phyloP scores from a whole-genome alignment of 1,284 basidiomycete species.

The Blastosporella zonata region DNA sequence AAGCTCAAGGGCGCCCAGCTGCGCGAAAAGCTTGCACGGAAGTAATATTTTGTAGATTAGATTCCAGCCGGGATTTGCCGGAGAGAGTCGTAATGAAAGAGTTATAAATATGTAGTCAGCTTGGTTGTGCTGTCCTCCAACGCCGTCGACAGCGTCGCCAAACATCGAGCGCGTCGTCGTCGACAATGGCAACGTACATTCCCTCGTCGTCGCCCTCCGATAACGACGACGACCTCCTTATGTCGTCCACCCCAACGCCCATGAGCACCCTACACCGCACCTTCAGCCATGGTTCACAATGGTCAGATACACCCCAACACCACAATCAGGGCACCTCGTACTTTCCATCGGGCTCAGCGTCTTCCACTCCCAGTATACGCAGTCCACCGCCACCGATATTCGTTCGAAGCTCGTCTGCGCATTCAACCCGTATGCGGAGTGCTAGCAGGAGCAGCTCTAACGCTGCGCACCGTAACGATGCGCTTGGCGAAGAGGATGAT shows the following conservation, averaged over 20 bases:
- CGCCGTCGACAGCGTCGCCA: slow-evolving; percentile 10
- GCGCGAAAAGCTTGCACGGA: slow-evolving; percentile 62
- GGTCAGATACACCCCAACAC: slow-evolving; percentile 59
- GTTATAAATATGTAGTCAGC: slow-evolving; percentile 11
- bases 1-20: slow-evolving; percentile 72
- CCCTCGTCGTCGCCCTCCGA: slow-evolving; percentile 21
- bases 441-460: slow-evolving; percentile 58
- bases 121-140: slow-evolving; percentile 6
- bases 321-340: slow-evolving; percentile 69
- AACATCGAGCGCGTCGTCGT: slow-evolving; percentile 7
- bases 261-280: slow-evolving; percentile 44
- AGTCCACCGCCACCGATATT: slow-evolving; percentile 37
- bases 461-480: slow-evolving; percentile 45
- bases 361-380: slow-evolving; percentile 34
- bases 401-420: slow-evolving; percentile 46
- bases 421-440: slow-evolving; percentile 52
- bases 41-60: slow-evolving; percentile 35
- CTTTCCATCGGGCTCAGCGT: slow-evolving; percentile 37
- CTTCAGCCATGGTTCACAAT: slow-evolving; percentile 51
- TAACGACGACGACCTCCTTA: slow-evolving; percentile 27
- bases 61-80: slow-evolving; percentile 24
- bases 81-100: slow-evolving; percentile 4
- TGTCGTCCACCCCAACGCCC: slow-evolving; percentile 40
- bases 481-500: slow-evolving; percentile 47
- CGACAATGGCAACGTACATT: slow-evolving; percentile 27